These are phyloP conservation scores for Erythrobasidium hasegawianum DNA, from an alignment of 1,284 basidiomycete species.

Conservation along the genomic window DNA sequence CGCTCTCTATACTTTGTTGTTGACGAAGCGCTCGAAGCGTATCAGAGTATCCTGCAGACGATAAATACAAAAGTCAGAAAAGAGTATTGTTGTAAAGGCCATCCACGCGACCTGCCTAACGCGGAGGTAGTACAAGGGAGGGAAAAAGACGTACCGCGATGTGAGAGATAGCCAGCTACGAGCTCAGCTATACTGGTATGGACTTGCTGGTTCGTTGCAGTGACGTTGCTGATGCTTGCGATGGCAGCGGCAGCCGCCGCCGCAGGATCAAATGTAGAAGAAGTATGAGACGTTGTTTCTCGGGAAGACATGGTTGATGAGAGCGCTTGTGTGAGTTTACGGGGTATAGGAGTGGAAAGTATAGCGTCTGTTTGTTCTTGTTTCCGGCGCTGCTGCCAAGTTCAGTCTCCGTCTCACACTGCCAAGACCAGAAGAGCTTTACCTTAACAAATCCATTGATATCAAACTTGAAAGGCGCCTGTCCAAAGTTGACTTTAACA, in stretches of 20 bases:
- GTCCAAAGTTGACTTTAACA: slow-evolving; percentile 78
- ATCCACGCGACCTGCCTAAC: no score
- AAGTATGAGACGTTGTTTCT: no score
- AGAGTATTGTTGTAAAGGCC: no score
- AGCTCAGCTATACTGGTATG: slow-evolving; percentile 57
- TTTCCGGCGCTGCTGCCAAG: slow-evolving; percentile 28
- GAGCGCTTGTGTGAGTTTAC: slow-evolving; percentile 1
- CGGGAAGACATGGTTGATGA: no score
- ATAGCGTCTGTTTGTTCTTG: slow-evolving; percentile 7
- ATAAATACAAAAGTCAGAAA: no score
- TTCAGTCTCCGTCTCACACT: no score
- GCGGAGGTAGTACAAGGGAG: no score
- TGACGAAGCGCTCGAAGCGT: slow-evolving; percentile 64
- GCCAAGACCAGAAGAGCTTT: no score
- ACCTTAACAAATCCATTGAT: slow-evolving; percentile 57
- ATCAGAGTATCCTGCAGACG: slow-evolving; percentile 61
- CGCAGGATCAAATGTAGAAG: background rate
- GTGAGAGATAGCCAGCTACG: slow-evolving; percentile 70
- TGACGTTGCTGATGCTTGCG: no score
- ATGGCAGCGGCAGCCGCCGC: no score
- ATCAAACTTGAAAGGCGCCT: slow-evolving; percentile 76
- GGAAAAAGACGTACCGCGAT: slow-evolving; percentile 58
- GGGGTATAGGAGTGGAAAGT: slow-evolving; percentile 10
- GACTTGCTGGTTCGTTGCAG: background rate
- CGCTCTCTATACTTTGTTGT: slow-evolving; percentile 50